Evolutionary conservation across 768 basidiomycete species (phyloP), one percentile per base, ranked within the genome.

Genomic region (Ramaria sp.): DNA sequence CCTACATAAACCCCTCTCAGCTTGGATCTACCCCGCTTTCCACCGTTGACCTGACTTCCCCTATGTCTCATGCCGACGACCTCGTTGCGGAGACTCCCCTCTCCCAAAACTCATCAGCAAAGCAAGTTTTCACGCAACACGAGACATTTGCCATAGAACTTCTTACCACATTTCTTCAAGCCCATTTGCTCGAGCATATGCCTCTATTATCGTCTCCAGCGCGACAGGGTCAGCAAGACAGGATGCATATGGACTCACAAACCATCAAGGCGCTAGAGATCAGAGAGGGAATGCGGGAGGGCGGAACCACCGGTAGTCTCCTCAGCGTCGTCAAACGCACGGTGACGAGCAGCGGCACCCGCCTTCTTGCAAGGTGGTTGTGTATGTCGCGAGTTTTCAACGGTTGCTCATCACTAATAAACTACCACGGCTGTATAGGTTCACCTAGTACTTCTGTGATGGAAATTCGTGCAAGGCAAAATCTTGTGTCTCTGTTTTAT

Each of bases 261-360:
- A 92, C 91, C 1, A 85, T 92, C 68, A 85, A 86, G 66, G 84
- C 86, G n/a, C 78, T 93, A 46, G 91, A 94, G 68, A 85, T 94
- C 53, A 77, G 82, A 22, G 88, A 91, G 71, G 78, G 77, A 31
- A 76, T 81, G 27, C 74, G 81, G 31, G 89, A 91, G 63, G 87
- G 88, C 0, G 83, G 88, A 0, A 67, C 72, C 11, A 80, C 78
- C 56, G 91, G 91, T 4, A 90, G 84, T 63, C 73, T 94, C 54
- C 63, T 91, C 33, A 85, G 81, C 62, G 79, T 78, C 33, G 74
- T 92, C 56, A 90, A 85, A 65, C 77, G 87, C 47, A 94, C 91
- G 0, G 72, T 79, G 7, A 92, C 91, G 1, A 81, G 73, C 48
- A 81, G 91, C 57, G 91, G 91, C 1, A 81, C 83, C 22, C 80